Conservation (phyloP, 805 yeast genomes). For the Lachancea waltii region DNA sequence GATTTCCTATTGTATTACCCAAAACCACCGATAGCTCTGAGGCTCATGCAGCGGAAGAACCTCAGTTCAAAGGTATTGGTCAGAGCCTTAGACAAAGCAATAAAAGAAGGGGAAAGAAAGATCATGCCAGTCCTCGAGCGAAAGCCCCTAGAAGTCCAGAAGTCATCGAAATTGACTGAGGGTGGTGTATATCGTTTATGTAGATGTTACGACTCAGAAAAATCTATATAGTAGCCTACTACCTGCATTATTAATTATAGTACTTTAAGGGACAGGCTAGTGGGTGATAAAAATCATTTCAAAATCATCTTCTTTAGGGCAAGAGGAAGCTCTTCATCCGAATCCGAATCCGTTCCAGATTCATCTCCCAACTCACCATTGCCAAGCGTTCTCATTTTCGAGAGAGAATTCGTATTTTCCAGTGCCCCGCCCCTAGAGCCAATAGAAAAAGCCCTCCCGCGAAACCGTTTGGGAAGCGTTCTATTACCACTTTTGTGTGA, state of each 20-base stretch:
- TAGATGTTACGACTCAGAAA: background rate
- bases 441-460: conserved; percentile 34
- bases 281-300: no score
- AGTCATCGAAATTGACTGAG: conserved; percentile 67
- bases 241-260: background rate
- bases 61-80: conserved; percentile 59
- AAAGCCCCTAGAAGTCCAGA: conserved; percentile 65
- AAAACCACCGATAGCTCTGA: conserved; percentile 34
- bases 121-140: conserved; percentile 51
- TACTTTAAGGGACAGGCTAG: no score
- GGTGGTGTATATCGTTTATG: no score
- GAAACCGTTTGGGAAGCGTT: conserved; percentile 27
- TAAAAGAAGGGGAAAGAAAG: conserved; percentile 58
- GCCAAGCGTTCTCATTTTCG: conserved; percentile 27
- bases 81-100: conserved; percentile 64
- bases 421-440: conserved; percentile 29
- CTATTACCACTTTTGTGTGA: conserved; percentile 17
- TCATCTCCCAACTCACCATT: conserved; percentile 16
- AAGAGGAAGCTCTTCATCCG: conserved; percentile 34
- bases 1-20: conserved; percentile 65
- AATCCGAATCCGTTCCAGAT: conserved; percentile 10
- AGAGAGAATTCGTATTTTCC: conserved; percentile 8
- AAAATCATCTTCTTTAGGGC: conserved; percentile 30
- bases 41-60: conserved; percentile 17
- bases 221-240: background rate